Evolutionary conservation across 495 filamentous ascomycete genomes (phyloP), one percentile per base, ranked within the genome.

Genomic region (Tuber borchii): DNA sequence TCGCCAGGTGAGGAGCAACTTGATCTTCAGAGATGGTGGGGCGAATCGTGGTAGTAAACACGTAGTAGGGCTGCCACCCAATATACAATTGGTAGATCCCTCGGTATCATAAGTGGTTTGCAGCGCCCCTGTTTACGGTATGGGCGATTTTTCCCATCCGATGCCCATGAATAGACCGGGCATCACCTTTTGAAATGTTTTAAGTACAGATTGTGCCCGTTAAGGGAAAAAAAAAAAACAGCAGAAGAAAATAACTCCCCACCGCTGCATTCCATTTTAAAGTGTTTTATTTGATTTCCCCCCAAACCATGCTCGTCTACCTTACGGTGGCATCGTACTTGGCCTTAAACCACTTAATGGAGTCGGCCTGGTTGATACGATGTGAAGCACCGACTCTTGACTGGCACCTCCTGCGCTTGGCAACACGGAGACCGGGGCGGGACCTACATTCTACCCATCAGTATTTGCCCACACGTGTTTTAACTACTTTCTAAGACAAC

Each of bases 321-420:
- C 93, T 91, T 86, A 97, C 91, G 83, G 97, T 97, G 84, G 93
- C 95, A 86, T 99, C 95, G 90, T 97, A 99, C 86, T 95, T 91
- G 88, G 92, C 92, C 92, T 98, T 99, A 93, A 97, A 98, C 94
- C 95, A 99, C 87, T 93, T 96, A 85, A 98, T 89, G 82, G 94
- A 97, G 90, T 99, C 96, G 77, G 86, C 86, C 83, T 92, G 90
- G 89, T 89, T 92, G 90, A 99, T 97, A 83, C 91, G 90, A 91
- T 99, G 96, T 85, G 87, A 87, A 83, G 91, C 85, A 84, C 96
- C 96, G 84, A 99, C 90, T 83, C 86, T 87, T 87, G 90, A 87
- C 89, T 96, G 92, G 89, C 87, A 89, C 83, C 95, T 93, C 84
- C 95, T 91, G 83, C 96, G 93, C 88, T 93, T 94, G 85, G 94